Base-by-base conservation (phyloP, 2,329 filamentous ascomycete species). In the Verticillium albo-atrum region DNA sequence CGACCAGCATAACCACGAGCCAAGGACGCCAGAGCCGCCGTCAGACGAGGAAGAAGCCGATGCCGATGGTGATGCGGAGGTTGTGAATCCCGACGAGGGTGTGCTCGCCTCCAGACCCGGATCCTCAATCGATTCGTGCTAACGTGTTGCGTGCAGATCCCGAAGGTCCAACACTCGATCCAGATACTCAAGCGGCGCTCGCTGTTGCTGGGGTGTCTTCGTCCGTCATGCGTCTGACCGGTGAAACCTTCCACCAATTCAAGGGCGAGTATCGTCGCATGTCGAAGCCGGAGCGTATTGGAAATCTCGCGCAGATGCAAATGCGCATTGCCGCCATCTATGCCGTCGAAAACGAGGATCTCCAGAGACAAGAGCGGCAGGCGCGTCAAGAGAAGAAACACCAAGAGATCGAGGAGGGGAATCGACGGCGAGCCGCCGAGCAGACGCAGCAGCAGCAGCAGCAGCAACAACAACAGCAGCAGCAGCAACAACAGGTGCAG, bases 1-100 rank as follows among this genome's bases (percentile, higher is more conserved):
- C 64, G 72, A 78, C 60, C 70, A 76, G 62, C 76, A 79, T 63
- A 79, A 79, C 61, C 76, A 79, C 61, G 75, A 77, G 61, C 73
- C 76, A 1, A 72, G 76, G 20, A 78, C 76, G 9, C 76, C 76
- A 28, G 76, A 79, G 58, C 75, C 74, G 27, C 73, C 74, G 4
- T 68, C 68, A 25, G 70, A 68, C 32, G 74, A 74, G 47, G 70
- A 68, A 28, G 75, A 75, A 32, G 75, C 71, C 34, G 66, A 69
- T 27, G 67, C 67, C 2, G 66, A 67, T 35, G 61, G 61, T 14
- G 62, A 64, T 57, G 61, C 62, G 52, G 62, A 64, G 54, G 23
- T 57, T 14, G 69, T 70, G 27, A 65, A 68, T 5, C 66, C 65
- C 7, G 58, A 62, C 12, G 60, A 65, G 34, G 63, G 61, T 57